Conservation (phyloP, 2,329 filamentous ascomycete species). For the Sporothrix schenckii region DNA sequence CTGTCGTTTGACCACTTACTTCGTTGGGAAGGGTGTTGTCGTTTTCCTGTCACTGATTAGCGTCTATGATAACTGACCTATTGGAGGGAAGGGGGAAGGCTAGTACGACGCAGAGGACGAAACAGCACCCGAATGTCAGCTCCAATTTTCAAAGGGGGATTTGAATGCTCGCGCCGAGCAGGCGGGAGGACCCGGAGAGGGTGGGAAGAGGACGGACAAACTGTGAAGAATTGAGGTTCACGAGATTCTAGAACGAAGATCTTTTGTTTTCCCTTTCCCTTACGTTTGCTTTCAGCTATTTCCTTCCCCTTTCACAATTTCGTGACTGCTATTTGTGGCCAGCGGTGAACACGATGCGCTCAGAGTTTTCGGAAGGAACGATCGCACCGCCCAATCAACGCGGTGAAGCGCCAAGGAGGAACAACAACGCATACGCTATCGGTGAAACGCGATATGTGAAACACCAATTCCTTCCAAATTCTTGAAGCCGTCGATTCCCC, state of each 20-base stretch:
- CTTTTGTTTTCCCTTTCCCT: neutral
- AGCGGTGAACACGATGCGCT: neutral
- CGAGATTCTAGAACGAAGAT: neutral
- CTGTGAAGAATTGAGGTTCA: neutral
- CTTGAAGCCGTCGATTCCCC: constrained; percentile 1
- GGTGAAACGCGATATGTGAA: neutral
- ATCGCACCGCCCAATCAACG: neutral
- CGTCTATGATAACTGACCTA: neutral
- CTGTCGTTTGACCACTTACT: constrained; percentile 25
- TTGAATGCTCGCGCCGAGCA: neutral
- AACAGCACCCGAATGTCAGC: too few species aligned
- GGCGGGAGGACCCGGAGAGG: constrained; percentile 7
- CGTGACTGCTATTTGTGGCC: constrained; percentile 1
- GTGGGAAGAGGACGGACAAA: neutral
- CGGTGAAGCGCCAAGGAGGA: neutral
- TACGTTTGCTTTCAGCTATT: too few species aligned
- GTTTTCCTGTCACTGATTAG: neutral
- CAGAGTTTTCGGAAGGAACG: neutral
- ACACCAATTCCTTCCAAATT: neutral
- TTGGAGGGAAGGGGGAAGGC: neutral
- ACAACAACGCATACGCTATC: neutral
- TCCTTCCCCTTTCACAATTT: neutral
- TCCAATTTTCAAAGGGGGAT: neutral
- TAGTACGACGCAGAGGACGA: neutral
- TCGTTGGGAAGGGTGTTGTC: constrained; percentile 10